These are phyloP conservation scores for Metarhizium rileyi DNA, from an alignment of 2,329 filamentous ascomycete species.

Conservation along the genomic window DNA sequence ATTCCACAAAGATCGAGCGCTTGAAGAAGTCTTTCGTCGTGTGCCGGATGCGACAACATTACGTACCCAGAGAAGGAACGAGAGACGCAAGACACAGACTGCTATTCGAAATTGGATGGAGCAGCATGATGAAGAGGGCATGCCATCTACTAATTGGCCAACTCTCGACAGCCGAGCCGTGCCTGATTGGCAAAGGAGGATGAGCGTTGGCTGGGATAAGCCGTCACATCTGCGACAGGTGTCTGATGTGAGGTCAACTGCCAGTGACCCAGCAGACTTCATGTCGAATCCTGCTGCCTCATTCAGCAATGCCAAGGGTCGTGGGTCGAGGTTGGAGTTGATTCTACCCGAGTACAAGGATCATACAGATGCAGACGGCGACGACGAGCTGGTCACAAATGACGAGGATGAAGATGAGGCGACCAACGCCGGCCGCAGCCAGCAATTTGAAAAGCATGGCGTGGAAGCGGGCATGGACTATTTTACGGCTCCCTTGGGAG, in stretches of 20 bases:
- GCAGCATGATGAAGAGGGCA: conserved; percentile 44
- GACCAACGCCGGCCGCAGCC: conserved; percentile 29
- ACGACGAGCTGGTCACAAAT: conserved; percentile 80
- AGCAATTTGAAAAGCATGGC: conserved; percentile 15
- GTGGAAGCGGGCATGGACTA: conserved; percentile 36
- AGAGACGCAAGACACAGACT: conserved; percentile 65
- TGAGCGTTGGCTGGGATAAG: conserved; percentile 41
- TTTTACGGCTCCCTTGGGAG: conserved; percentile 41
- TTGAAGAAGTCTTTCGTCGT: conserved; percentile 83
- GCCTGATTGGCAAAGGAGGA: conserved; percentile 40
- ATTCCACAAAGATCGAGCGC: conserved; percentile 77
- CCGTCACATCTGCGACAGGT: conserved; percentile 38
- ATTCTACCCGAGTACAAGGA: conserved; percentile 35
- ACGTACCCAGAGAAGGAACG: conserved; percentile 49
- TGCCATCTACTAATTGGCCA: conserved; percentile 38
- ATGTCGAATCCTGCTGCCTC: conserved; percentile 39
- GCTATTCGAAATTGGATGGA: conserved; percentile 92
- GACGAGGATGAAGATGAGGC: conserved; percentile 57
- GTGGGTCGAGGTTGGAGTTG: conserved; percentile 27
- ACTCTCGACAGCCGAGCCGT: conserved; percentile 35
- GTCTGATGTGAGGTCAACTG: conserved; percentile 48
- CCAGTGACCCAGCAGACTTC: conserved; percentile 56
- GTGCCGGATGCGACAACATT: conserved; percentile 56
- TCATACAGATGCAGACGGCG: conserved; percentile 76
- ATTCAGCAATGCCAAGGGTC: conserved; percentile 18